A percentile compares a stretch with the other conserved stretches of the same genome.
These are phyloP conservation scores for Aspergillus terreus DNA, from an alignment of 2,329 filamentous ascomycete genomes.

Conservation along the genomic window DNA sequence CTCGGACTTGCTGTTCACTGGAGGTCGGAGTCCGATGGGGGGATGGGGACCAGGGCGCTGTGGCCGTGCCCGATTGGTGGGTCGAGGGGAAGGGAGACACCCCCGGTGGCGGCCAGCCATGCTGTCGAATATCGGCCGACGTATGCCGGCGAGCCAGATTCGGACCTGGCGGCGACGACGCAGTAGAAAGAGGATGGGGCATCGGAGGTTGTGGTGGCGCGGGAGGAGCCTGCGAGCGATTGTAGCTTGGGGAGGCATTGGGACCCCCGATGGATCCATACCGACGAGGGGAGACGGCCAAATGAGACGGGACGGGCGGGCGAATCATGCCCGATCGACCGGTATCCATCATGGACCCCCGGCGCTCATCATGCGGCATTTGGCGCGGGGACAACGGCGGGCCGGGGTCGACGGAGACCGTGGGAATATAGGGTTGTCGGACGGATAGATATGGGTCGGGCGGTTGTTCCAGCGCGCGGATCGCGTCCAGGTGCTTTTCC, in stretches of 20 bases:
- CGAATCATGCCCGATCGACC: conserved; percentile 66
- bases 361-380: conserved; percentile 78
- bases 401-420: conserved; percentile 60
- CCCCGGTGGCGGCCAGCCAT: conserved; percentile 63
- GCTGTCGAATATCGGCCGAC: conserved; percentile 88
- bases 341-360: conserved; percentile 63
- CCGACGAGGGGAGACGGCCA: conserved; percentile 72
- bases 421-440: conserved; percentile 63
- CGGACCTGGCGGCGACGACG: conserved; percentile 55
- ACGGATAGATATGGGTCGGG: conserved; percentile 64
- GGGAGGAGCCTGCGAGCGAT: conserved; percentile 64
- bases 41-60: conserved; percentile 64
- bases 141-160: conserved; percentile 83
- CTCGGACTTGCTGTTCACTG: conserved; percentile 61
- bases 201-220: conserved; percentile 67
- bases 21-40: conserved; percentile 51
- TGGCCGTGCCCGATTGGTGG: conserved; percentile 59
- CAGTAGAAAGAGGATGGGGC: conserved; percentile 58
- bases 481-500: conserved; percentile 56
- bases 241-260: conserved; percentile 68
- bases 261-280: conserved; percentile 79
- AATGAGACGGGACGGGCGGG: conserved; percentile 74
- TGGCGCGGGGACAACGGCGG: conserved; percentile 83
- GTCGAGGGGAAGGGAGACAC: conserved; percentile 66
- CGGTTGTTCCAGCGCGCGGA: conserved; percentile 55